Base-by-base conservation (phyloP, 1,139 yeast genomes). In the Saccharomyces hybrid region DNA sequence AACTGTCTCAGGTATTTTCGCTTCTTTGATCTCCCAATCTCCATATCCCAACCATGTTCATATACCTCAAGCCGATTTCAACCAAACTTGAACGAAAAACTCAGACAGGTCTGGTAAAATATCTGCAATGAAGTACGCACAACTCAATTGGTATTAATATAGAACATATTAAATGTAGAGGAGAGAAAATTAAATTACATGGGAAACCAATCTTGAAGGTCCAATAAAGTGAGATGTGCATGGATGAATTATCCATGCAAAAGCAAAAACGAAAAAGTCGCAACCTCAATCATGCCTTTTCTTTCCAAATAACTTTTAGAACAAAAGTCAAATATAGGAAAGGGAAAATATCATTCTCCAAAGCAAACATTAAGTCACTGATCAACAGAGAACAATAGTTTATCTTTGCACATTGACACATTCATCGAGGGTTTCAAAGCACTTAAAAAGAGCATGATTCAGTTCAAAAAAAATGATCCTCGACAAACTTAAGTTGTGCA, bases 391-490 rank as follows among this genome's bases (percentile, higher is more conserved):
- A 38, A 34, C 23, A 16, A 38, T 16, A 9, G 42, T 65, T 55
- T 42, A 53, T 71, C 70, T 69, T 66, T 70, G 76, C 77, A 73
- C 71, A 73, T 63, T 67, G 77, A 74, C 77, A 72, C 76, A 74
- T 74, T 71, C 73, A 66, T 60, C 63, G 68, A 68, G 66, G 69
- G 68, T 67, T 52, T 55, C 34, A 46, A 46, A 50, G 50, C 38
- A 50, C 47, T 26, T 28, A 50, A 20, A 47, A 27, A 28, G 27
- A n/a, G 26, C 27, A 28, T 28, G 29, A 31, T 47, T 27, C 50
- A 46, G 31, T 46, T 25, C 23, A 47, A 47, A 23, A 44, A 41
- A 25, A 31, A 23, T n/a, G 46, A 49, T 59, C 56, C 62, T 62
- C 69, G 69, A 62, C 66, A 70, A 72, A 72, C 74, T 72, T 72